Base-by-base conservation (phyloP, 2,329 filamentous ascomycete species). In the Pezicula rhizophila region DNA sequence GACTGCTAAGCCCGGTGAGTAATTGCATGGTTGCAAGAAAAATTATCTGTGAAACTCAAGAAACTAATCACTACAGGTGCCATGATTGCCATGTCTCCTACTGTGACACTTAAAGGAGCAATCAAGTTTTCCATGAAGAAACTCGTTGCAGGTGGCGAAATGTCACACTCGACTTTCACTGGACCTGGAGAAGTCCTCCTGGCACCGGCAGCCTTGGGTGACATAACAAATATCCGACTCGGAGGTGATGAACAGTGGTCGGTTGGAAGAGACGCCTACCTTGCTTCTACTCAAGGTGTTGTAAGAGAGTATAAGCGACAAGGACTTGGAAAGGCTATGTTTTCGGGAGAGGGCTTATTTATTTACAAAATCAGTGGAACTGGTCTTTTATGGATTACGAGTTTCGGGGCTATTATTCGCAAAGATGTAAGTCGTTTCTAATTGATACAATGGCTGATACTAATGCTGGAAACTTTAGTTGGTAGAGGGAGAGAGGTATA, bases 51-150 rank as follows among this genome's bases (percentile, higher is more conserved):
- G 20, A 10, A 42, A 35, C 5, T 14, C 23, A n/a, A 31, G 14
- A 34, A 15, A 23, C 46, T 50, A 42, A 63, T n/a, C 26, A 23
- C 14, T 10, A 17, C 49, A 81, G 89, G 91, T 12, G 79, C 83
- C 48, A 93, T 99, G 90, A 89, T 99, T 60, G 88, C 89, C 63
- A 99, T 97, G 93, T 90, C 88, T 2, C 85, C 89, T 2, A 87
- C 86, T 8, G 78, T 99, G 47, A 91, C 86, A 0, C 79, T 97
- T 42, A 87, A 86, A 68, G 93, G 93, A 48, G 76, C 76, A 38
- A 68, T 95, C 57, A 93, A 92, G 54, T 95, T 99, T 68, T 86
- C 82, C 50, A 74, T 95, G 70, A 96, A 96, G 71, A 97, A 96
- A 70, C 74, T 95, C n/a, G 72, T 97, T 42, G 79, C 84, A 0